Percentiles rank a stretch among this genome's conserved stretches.
These are phyloP conservation scores for Lentinula detonsa DNA, from an alignment of 768 basidiomycete genomes.

Conservation along the genomic window DNA sequence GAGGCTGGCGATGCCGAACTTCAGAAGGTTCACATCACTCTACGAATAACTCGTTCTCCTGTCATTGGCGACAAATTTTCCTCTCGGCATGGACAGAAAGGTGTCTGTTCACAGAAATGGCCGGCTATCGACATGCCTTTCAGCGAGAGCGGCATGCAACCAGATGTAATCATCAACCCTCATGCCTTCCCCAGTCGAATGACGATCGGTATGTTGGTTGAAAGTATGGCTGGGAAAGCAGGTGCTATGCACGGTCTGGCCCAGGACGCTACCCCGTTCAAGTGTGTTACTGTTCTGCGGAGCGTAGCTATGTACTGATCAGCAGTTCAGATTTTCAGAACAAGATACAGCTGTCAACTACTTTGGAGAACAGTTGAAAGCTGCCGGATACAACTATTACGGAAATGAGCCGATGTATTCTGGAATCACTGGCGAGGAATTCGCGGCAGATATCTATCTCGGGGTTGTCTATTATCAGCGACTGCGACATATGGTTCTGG, in stretches of 20 bases:
- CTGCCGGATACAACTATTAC: conserved; percentile 97
- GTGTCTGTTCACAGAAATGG: conserved; percentile 99
- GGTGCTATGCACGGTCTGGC: conserved; percentile 98
- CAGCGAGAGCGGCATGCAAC: conserved; percentile 97
- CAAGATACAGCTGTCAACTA: conserved; percentile 96
- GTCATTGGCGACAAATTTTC: conserved; percentile 99
- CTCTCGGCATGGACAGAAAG: conserved; percentile 97
- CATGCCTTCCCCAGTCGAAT: conserved; percentile 99
- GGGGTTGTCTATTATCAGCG: conserved; percentile 99
- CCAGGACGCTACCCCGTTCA: conserved; percentile 98
- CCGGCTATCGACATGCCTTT: conserved; percentile 98
- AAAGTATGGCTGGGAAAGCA: conserved; percentile 99
- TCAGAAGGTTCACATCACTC: conserved; percentile 89
- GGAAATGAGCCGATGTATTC: conserved; percentile 99
- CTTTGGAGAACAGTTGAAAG: conserved; percentile 91
- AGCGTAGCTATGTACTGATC: conserved; percentile 11
- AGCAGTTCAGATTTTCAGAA: conserved; percentile 72
- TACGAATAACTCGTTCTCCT: conserved; percentile 90
- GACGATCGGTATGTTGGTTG: conserved; percentile 99
- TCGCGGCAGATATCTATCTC: conserved; percentile 97
- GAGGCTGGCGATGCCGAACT: conserved; percentile 85
- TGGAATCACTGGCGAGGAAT: conserved; percentile 97
- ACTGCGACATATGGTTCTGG: conserved; percentile 97
- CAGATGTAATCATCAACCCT: conserved; percentile 98
- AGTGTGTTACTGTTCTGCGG: conserved; percentile 36